phyloP scores from a whole-genome alignment of 2,329 filamentous ascomycete species.

The Paraconiothyrium brasiliense region DNA sequence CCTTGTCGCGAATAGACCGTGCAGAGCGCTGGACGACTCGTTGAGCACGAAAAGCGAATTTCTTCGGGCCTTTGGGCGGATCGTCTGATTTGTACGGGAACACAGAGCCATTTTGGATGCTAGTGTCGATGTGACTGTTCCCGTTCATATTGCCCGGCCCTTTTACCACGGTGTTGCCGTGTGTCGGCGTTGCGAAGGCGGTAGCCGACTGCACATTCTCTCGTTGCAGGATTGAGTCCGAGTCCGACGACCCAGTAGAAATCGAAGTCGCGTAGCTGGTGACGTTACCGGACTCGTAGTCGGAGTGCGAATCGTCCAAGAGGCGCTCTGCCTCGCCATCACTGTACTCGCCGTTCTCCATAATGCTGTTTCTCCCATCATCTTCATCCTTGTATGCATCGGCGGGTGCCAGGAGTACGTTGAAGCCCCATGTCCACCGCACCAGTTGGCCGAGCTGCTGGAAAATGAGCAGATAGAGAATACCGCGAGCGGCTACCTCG shows the following conservation, averaged over 20 bases:
- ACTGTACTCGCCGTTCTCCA: slow-evolving; percentile 64
- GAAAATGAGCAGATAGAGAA: slow-evolving; percentile 95
- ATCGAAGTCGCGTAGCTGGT: slow-evolving; percentile 45
- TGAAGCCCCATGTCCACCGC: slow-evolving; percentile 98
- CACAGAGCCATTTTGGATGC: slow-evolving; percentile 61
- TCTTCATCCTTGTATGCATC: slow-evolving; percentile 74
- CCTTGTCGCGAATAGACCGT: slow-evolving; percentile 33
- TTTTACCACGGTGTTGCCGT: slow-evolving; percentile 56
- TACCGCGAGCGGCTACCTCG: slow-evolving; percentile 91
- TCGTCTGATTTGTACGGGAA: slow-evolving; percentile 47
- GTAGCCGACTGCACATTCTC: slow-evolving; percentile 39
- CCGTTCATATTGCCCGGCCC: slow-evolving; percentile 52
- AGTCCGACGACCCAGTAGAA: slow-evolving; percentile 39
- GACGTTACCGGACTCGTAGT: slow-evolving; percentile 57
- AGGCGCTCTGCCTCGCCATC: slow-evolving; percentile 54
- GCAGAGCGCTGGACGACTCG: slow-evolving; percentile 29
- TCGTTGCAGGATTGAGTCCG: slow-evolving; percentile 41
- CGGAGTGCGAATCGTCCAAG: slow-evolving; percentile 56
- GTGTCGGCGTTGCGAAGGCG: slow-evolving; percentile 56
- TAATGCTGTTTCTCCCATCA: slow-evolving; percentile 47
- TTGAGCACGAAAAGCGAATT: slow-evolving; percentile 43
- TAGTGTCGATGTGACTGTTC: slow-evolving; percentile 37
- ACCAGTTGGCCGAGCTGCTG: slow-evolving; percentile 96
- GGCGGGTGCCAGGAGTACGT: slow-evolving; percentile 88
- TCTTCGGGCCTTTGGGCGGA: slow-evolving; percentile 46